Evolutionary conservation across 2,329 filamentous ascomycete genomes (phyloP), one percentile per base, ranked within the genome.

Genomic region (Paraconiothyrium brasiliense): DNA sequence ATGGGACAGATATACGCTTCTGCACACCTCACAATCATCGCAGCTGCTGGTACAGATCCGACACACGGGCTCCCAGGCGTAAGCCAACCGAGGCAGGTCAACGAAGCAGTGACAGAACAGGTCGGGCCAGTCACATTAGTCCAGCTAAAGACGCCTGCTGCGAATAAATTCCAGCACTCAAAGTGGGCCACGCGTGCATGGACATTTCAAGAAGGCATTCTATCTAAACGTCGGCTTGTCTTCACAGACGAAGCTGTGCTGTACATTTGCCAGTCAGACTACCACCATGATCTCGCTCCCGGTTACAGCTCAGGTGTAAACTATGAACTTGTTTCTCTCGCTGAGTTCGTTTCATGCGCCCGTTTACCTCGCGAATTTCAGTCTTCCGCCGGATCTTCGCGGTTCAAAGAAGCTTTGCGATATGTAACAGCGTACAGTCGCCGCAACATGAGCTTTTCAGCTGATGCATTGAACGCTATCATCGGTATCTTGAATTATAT

Each of bases 141-240:
- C 30, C 16, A 52, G 20, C 16, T 52, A 16, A 20, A 22, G 8
- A 24, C 16, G 6, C 11, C n/a, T 34, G 10, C 49, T 24, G 49
- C 32, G 2, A 34, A 20, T 20, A n/a, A 52, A 16, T 13, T 52
- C 20, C 49, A 35, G 20, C 2, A 20, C 4, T 59, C 48, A 34
- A 51, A 9, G 11, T 62, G 60, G 60, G 50, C 50, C 10, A 54
- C 47, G 27, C 60, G 60, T 14, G 60, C 35, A 8, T 62, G 60
- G 60, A 62, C 60, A 22, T 62, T 55, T 35, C 60, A 62, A 22
- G 60, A 62, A 34, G 39, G 39, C 4, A n/a, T 50, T 10, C 20
- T 59, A 4, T 62, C 56, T 11, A 55, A 37, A 41, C 56, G 60
- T 14, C 30, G 39, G 7, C 41, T 62, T 6, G 27, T 59, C 10